phyloP scores from a whole-genome alignment of 441 rosid genomes.

The Syzygium syzygioides region DNA sequence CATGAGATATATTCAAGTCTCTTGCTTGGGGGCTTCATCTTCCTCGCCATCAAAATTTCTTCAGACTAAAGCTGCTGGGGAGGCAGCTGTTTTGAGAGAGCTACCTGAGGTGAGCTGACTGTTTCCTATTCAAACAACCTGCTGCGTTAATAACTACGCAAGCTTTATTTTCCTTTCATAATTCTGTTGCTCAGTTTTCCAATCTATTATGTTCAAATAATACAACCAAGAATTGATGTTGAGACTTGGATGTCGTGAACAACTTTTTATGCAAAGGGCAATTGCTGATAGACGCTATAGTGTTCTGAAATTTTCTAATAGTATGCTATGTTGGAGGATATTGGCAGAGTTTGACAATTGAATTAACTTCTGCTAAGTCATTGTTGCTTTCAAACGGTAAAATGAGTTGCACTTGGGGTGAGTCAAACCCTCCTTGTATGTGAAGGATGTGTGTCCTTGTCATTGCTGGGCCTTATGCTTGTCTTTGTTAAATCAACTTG shows the following conservation, averaged over 20 bases:
- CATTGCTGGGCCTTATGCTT: background rate
- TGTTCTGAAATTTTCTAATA: background rate
- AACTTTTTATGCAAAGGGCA: background rate
- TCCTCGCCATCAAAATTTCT: conserved; percentile 80
- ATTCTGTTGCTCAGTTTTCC: background rate
- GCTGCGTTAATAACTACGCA: background rate
- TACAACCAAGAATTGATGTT: background rate
- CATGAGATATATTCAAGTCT: conserved; percentile 92
- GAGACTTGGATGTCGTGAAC: background rate
- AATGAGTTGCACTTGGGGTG: background rate
- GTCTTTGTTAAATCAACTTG: background rate
- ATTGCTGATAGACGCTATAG: background rate
- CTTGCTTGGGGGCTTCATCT: conserved; percentile 84
- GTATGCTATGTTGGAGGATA: background rate
- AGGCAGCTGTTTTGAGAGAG: conserved; percentile 77
- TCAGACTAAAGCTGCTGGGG: conserved; percentile 90
- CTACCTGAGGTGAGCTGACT: conserved; percentile 65
- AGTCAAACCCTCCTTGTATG: background rate
- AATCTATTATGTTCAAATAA: background rate
- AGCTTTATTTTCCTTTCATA: background rate
- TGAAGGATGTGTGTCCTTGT: background rate
- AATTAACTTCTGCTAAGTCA: background rate
- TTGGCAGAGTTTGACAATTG: background rate
- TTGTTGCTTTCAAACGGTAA: background rate
- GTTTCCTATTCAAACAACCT: background rate